phyloP scores from a whole-genome alignment of 805 yeast genomes.

The Candida piceae region DNA sequence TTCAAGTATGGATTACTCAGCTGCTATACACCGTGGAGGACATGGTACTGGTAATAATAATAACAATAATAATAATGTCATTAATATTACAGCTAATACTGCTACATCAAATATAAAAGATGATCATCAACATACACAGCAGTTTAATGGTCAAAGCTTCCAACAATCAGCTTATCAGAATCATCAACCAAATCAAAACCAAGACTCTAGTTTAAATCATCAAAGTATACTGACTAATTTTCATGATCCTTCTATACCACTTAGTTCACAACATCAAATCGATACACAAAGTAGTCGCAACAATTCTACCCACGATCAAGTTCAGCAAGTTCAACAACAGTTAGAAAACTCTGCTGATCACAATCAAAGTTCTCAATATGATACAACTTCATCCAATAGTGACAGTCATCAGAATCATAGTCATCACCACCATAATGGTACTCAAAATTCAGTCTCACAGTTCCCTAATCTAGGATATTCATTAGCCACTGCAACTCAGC shows the following conservation, averaged over 20 bases:
- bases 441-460: too few species aligned
- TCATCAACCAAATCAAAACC: conserved; percentile 1
- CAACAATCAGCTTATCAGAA: neutral
- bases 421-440: too few species aligned
- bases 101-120: too few species aligned
- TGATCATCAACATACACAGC: neutral
- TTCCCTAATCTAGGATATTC: neutral
- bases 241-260: neutral
- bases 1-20: too few species aligned
- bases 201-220: neutral
- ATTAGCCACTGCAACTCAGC: neutral
- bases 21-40: too few species aligned
- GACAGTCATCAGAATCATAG: too few species aligned
- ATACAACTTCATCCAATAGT: too few species aligned
- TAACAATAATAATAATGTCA: too few species aligned
- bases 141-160: neutral
- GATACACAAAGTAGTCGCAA: conserved; percentile 4
- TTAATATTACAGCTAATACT: too few species aligned
- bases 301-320: conserved; percentile 4
- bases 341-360: neutral
- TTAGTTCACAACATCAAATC: conserved; percentile 1
- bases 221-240: neutral
- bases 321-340: conserved; percentile 6
- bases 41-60: too few species aligned
- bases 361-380: neutral